Percentiles rank a stretch among this genome's conserved stretches.
phyloP scores from a whole-genome alignment of 2,329 filamentous ascomycete genomes.

The Scedosporium dehoogii region DNA sequence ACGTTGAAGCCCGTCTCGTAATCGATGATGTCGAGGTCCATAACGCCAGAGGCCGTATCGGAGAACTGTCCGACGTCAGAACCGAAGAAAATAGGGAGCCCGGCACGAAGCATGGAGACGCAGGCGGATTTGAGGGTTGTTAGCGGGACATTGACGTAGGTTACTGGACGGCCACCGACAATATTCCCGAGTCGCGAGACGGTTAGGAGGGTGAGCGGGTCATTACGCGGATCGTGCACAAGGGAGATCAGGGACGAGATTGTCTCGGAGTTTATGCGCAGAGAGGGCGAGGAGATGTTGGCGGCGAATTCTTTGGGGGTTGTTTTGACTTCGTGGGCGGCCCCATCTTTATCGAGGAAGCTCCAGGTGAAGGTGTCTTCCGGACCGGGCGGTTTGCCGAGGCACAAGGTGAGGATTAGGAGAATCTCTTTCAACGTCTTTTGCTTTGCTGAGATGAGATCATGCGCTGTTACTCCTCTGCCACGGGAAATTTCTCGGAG shows the following conservation, averaged over 20 bases:
- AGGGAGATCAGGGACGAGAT: conserved; percentile 68
- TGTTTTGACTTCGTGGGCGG: conserved; percentile 49
- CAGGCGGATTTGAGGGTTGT: conserved; percentile 59
- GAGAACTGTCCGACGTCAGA: conserved; percentile 80
- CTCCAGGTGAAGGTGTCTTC: conserved; percentile 68
- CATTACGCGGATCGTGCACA: conserved; percentile 76
- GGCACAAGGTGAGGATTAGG: conserved; percentile 68
- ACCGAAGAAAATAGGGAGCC: conserved; percentile 79
- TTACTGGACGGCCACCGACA: conserved; percentile 63
- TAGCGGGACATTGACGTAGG: conserved; percentile 78
- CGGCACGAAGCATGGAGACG: conserved; percentile 67
- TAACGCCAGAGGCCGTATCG: conserved; percentile 57
- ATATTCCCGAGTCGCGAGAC: conserved; percentile 75
- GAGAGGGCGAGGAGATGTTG: conserved; percentile 51
- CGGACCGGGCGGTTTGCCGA: conserved; percentile 67
- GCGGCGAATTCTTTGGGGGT: conserved; percentile 64
- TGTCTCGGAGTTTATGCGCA: conserved; percentile 48
- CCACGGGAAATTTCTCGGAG: conserved; percentile 45
- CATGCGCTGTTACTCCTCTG: conserved; percentile 23
- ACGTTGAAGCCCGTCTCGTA: conserved; percentile 80
- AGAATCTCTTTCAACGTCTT: conserved; percentile 74
- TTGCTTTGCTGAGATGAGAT: conserved; percentile 47
- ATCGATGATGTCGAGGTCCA: conserved; percentile 69
- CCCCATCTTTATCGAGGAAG: conserved; percentile 60
- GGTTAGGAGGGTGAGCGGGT: conserved; percentile 60